These are phyloP conservation scores for Vachellia pachyceras DNA, from an alignment of 306 rosid genomes.

Conservation along the genomic window DNA sequence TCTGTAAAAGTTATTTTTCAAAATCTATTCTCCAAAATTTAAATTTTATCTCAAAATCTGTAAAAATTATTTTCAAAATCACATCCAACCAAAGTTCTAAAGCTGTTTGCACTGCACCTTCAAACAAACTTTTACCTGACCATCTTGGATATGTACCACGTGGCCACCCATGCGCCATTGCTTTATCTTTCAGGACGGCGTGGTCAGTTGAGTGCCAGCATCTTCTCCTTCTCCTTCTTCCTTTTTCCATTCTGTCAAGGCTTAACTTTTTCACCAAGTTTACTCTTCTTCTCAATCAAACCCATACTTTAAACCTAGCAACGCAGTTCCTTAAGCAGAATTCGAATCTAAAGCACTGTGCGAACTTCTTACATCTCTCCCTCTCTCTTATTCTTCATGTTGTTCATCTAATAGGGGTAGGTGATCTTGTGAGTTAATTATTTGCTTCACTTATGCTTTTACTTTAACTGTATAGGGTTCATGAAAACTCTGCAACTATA, in stretches of 20 bases:
- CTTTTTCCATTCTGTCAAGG: conserved; percentile 47
- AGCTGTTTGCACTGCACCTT: too few species aligned
- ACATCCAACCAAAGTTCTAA: too few species aligned
- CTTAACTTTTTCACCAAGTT: conserved; percentile 50
- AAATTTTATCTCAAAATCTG: too few species aligned
- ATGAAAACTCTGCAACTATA: too few species aligned
- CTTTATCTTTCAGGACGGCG: conserved; percentile 75
- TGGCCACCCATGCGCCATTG: conserved; percentile 65
- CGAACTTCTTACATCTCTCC: conserved; percentile 26
- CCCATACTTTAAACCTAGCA: too few species aligned
- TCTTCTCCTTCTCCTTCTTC: conserved; percentile 59
- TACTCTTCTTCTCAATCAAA: background rate
- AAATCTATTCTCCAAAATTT: too few species aligned
- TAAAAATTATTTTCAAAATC: too few species aligned
- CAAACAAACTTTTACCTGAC: too few species aligned
- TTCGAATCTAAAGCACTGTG: conserved; percentile 4
- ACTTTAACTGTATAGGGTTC: too few species aligned
- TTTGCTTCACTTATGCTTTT: too few species aligned
- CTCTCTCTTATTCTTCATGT: conserved; percentile 17
- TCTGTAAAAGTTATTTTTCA: too few species aligned
- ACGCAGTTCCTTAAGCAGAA: too few species aligned
- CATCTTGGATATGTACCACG: conserved; percentile 60
- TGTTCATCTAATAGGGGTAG: background rate
- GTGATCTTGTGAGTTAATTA: conserved; percentile 28
- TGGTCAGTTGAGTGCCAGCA: conserved; percentile 92